phyloP scores from a whole-genome alignment of 2,329 filamentous ascomycete species.

The Fusarium sp. region DNA sequence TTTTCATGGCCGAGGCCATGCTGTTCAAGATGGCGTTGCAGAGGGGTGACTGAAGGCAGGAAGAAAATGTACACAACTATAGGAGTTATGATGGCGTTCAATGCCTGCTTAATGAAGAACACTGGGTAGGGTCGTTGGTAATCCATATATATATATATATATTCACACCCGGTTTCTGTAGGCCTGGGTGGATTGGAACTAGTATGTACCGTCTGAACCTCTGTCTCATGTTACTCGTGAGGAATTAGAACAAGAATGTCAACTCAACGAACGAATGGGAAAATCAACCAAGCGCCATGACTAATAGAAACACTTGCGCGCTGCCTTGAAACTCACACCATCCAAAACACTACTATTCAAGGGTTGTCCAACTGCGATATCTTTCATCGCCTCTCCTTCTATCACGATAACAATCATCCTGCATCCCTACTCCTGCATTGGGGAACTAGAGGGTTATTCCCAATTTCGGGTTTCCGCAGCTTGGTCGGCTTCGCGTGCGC shows the following conservation, averaged over 20 bases:
- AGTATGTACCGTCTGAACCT: conserved; percentile 2
- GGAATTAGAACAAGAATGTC: background rate
- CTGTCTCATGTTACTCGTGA: background rate
- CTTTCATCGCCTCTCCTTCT: background rate
- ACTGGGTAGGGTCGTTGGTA: conserved; percentile 14
- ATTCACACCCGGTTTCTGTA: background rate
- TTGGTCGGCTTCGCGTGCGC: conserved; percentile 77
- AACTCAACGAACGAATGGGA: conserved; percentile 15
- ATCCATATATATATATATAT: background rate
- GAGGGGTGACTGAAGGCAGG: conserved; percentile 3
- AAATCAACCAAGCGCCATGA: background rate
- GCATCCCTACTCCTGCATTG: background rate
- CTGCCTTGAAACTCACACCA: background rate
- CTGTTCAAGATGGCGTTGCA: conserved; percentile 17
- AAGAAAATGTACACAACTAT: conserved; percentile 22
- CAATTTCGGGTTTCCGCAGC: conserved; percentile 59
- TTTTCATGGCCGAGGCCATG: conserved; percentile 2
- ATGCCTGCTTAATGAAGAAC: conserved; percentile 6
- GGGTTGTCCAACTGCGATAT: background rate
- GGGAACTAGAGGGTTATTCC: conserved; percentile 44
- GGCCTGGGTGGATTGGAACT: background rate
- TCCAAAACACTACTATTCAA: background rate
- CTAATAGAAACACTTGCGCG: background rate
- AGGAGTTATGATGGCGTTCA: conserved; percentile 40
- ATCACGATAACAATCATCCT: background rate